These are phyloP conservation scores for Aureobasidium sp. DNA, from an alignment of 2,329 filamentous ascomycete species.

Conservation along the genomic window DNA sequence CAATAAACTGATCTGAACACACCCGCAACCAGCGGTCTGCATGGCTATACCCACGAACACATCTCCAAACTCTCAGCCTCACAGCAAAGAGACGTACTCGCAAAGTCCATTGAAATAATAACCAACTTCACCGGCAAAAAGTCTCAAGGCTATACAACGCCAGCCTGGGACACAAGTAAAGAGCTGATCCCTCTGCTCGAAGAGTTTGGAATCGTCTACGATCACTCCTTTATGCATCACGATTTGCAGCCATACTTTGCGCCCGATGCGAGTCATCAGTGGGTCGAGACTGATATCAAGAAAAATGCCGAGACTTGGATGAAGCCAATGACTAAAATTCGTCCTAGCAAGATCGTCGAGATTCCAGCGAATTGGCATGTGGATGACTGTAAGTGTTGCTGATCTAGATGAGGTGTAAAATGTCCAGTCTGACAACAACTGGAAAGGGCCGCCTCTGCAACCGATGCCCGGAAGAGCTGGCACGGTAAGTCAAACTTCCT, in stretches of 20 bases:
- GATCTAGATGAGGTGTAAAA: not conserved
- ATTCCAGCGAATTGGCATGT: conserved; percentile 43
- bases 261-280: conserved; percentile 23
- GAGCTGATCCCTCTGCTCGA: conserved; percentile 36
- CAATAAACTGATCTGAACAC: not conserved
- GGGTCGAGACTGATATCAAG: conserved; percentile 28
- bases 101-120: conserved; percentile 34
- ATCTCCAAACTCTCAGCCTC: conserved; percentile 23
- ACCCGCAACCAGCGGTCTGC: conserved; percentile 25
- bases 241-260: conserved; percentile 36
- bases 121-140: conserved; percentile 34
- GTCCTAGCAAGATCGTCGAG: conserved; percentile 34
- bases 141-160: conserved; percentile 39
- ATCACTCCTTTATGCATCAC: conserved; percentile 45
- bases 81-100: conserved; percentile 35
- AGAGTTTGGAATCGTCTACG: conserved; percentile 39
- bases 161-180: conserved; percentile 35
- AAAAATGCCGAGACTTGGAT: conserved; percentile 33
- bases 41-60: conserved; percentile 38
- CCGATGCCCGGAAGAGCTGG: conserved; percentile 25
- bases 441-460: conserved; percentile 35
- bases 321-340: conserved; percentile 31
- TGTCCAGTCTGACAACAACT: not conserved
- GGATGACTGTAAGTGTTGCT: conserved; percentile 33
- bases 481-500: conserved; percentile 4